Evolutionary conservation across 2,329 filamentous ascomycete genomes (phyloP).

Genomic region (Beauveria pseudobassiana): DNA sequence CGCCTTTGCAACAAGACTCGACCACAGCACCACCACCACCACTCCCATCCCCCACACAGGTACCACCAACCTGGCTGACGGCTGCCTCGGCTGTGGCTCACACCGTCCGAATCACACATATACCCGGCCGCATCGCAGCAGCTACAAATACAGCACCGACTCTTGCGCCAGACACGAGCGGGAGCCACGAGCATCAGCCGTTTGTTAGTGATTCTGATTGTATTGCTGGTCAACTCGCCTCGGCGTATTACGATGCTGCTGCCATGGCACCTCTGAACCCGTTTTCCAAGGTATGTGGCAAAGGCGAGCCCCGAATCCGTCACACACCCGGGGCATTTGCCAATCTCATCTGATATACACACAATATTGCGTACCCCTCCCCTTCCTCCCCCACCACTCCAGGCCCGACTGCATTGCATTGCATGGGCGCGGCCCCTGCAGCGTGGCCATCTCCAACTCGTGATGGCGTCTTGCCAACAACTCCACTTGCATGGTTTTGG

Average conservation of each 20-base stretch:
- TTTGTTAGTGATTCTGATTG: background rate
- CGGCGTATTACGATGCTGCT: constrained; percentile 49
- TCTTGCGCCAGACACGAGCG: background rate
- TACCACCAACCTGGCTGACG: background rate
- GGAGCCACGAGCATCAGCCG: background rate
- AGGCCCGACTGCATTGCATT: background rate
- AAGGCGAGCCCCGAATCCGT: too few species aligned
- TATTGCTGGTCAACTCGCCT: constrained; percentile 20
- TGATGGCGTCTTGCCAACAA: background rate
- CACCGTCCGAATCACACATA: constrained; percentile 4
- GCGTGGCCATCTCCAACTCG: constrained; percentile 4
- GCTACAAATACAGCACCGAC: background rate
- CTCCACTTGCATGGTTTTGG: background rate
- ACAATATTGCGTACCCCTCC: background rate
- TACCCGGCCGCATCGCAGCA: background rate
- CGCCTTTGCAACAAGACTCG: background rate
- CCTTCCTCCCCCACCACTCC: background rate
- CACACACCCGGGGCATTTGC: background rate
- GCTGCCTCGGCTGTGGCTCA: constrained; percentile 10
- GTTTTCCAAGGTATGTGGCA: constrained; percentile 43
- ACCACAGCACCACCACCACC: too few species aligned
- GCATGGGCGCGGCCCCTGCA: background rate
- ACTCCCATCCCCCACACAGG: background rate
- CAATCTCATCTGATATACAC: background rate
- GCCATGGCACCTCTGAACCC: constrained; percentile 51